phyloP scores from a whole-genome alignment of 306 rosid genomes.

The Dalbergia cultrata region DNA sequence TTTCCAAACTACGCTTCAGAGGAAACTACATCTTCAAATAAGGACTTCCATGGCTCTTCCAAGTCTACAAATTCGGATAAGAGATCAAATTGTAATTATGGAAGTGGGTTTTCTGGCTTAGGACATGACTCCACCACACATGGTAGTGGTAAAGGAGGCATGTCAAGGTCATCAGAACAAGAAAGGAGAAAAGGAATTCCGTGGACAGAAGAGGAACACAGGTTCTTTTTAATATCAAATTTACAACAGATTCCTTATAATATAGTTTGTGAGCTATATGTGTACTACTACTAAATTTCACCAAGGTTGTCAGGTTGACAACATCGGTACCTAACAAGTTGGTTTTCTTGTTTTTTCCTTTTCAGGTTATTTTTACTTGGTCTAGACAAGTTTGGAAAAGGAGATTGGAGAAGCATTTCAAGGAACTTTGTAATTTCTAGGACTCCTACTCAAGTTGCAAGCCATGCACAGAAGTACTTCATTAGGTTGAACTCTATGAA shows the following conservation, averaged over 20 bases:
- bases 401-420: slow-evolving; percentile 99
- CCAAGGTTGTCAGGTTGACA: not conserved
- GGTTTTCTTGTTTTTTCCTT: not conserved
- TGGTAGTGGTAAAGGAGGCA: slow-evolving; percentile 72
- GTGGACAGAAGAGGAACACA: slow-evolving; percentile 99
- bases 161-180: slow-evolving; percentile 89
- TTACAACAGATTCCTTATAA: not conserved
- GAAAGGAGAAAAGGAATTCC: slow-evolving; percentile 96
- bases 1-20: slow-evolving; percentile 68
- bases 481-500: slow-evolving; percentile 94
- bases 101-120: slow-evolving; percentile 75
- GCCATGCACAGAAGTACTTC: slow-evolving; percentile 98
- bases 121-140: slow-evolving; percentile 69
- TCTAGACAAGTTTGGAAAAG: slow-evolving; percentile 96
- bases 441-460: slow-evolving; percentile 98
- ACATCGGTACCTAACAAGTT: slow-evolving; percentile 8
- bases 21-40: slow-evolving; percentile 64
- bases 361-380: slow-evolving; percentile 93
- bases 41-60: slow-evolving; percentile 66
- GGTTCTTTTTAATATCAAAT: slow-evolving; percentile 56
- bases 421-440: slow-evolving; percentile 95
- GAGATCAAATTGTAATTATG: slow-evolving; percentile 67
- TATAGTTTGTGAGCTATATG: not conserved
- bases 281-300: not conserved
- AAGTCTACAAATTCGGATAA: slow-evolving; percentile 70